Evolutionary conservation across 768 basidiomycete genomes (phyloP).

Genomic region (Lactarius pseudohatsudake): DNA sequence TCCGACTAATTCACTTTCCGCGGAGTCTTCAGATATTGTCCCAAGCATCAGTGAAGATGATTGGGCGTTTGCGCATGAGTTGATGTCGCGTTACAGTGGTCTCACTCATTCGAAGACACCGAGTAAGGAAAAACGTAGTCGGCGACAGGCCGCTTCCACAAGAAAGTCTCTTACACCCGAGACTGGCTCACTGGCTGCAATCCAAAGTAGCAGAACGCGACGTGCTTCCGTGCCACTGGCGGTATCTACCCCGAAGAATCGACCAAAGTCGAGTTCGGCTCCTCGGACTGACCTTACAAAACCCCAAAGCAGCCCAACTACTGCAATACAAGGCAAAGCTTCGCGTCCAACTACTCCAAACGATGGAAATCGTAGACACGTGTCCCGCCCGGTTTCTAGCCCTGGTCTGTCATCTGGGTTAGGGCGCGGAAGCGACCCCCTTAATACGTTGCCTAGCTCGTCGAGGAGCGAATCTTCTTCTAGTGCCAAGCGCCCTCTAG

Average conservation of each 20-base stretch:
- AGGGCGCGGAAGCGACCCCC: background rate
- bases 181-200: background rate
- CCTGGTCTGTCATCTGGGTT: background rate
- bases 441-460: background rate
- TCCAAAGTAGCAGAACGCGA: conserved; percentile 7
- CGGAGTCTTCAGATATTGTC: conserved; percentile 14
- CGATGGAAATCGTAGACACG: background rate
- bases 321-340: conserved; percentile 4
- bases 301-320: background rate
- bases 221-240: conserved; percentile 20
- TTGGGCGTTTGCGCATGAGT: conserved; percentile 40
- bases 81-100: conserved; percentile 33
- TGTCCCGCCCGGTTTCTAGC: background rate
- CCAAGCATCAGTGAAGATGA: conserved; percentile 35
- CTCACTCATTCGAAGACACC: conserved; percentile 1
- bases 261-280: conserved; percentile 21
- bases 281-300: conserved; percentile 18
- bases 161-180: conserved; percentile 19
- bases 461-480: background rate
- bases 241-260: conserved; percentile 10
- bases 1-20: conserved; percentile 17
- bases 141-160: conserved; percentile 4
- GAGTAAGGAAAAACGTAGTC: conserved; percentile 4
- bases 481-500: conserved; percentile 14
- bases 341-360: background rate